Percentiles rank a stretch among this genome's conserved stretches.
Evolutionary conservation across 768 basidiomycete genomes (phyloP).

Genomic region (Amanita pseudoporphyria): DNA sequence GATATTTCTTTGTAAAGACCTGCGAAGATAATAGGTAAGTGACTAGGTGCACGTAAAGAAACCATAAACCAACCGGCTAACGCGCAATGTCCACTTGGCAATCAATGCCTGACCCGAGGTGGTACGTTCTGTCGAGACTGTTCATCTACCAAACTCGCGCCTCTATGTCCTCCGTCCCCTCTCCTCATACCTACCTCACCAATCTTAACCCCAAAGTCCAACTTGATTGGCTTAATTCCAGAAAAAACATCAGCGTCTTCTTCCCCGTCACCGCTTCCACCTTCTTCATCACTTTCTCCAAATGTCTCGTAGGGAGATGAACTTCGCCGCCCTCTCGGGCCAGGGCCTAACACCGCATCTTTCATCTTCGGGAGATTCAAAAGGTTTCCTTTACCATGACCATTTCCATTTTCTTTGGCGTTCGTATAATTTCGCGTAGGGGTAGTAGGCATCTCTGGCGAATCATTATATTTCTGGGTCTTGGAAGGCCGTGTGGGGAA

Average conservation of each 20-base stretch:
- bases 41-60: too few relatives aligned
- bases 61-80: too few relatives aligned
- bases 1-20: too few relatives aligned
- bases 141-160: not conserved
- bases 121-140: not conserved
- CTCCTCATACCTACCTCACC: not conserved
- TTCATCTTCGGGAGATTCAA: not conserved
- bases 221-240: not conserved
- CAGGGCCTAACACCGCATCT: not conserved
- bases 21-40: too few relatives aligned
- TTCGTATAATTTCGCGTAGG: not conserved
- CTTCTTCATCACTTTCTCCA: slow-evolving; percentile 4
- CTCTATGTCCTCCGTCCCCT: not conserved
- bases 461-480: slow-evolving; percentile 1
- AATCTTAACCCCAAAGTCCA: slow-evolving; percentile 1
- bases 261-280: not conserved
- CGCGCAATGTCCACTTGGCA: too few relatives aligned
- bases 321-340: not conserved
- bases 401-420: not conserved
- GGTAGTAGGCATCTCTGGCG: not conserved
- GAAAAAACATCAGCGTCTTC: not conserved
- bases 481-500: slow-evolving; percentile 30
- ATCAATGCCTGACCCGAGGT: not conserved
- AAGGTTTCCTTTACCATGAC: not conserved
- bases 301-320: not conserved